These are phyloP conservation scores for Spathaspora gorwiae DNA, from an alignment of 805 yeast genomes.

Conservation along the genomic window DNA sequence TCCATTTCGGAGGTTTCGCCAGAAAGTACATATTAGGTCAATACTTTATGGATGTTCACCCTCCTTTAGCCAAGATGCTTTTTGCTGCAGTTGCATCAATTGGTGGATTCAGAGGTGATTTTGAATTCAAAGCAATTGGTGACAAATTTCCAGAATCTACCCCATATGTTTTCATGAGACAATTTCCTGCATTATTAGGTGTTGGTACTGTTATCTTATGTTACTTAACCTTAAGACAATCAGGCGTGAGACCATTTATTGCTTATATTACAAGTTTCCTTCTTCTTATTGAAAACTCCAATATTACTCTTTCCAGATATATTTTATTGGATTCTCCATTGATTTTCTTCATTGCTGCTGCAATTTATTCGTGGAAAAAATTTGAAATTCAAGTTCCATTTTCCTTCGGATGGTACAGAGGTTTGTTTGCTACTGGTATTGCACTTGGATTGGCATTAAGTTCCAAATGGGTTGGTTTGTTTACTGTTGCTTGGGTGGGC, in stretches of 20 bases:
- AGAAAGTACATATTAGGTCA: slow-evolving; percentile 64
- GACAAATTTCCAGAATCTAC: slow-evolving; percentile 51
- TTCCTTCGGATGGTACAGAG: slow-evolving; percentile 50
- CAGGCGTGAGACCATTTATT: slow-evolving; percentile 65
- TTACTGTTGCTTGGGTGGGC: slow-evolving; percentile 79
- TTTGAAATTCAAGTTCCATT: slow-evolving; percentile 65
- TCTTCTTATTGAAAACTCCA: slow-evolving; percentile 63
- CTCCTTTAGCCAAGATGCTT: slow-evolving; percentile 74
- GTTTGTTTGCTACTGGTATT: slow-evolving; percentile 60
- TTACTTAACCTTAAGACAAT: slow-evolving; percentile 64
- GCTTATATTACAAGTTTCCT: slow-evolving; percentile 54
- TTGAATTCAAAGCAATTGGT: slow-evolving; percentile 64
- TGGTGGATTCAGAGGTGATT: slow-evolving; percentile 71
- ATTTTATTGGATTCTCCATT: slow-evolving; percentile 74
- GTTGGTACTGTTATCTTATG: slow-evolving; percentile 60
- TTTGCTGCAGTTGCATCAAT: slow-evolving; percentile 65
- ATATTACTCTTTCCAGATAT: slow-evolving; percentile 68
- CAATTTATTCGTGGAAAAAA: slow-evolving; percentile 61
- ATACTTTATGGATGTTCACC: slow-evolving; percentile 72
- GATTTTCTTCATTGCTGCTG: slow-evolving; percentile 69
- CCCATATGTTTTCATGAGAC: slow-evolving; percentile 70
- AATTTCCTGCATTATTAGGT: slow-evolving; percentile 65
- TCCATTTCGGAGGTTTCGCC: slow-evolving; percentile 96
- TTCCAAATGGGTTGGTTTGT: slow-evolving; percentile 82
- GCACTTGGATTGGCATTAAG: slow-evolving; percentile 71